Evolutionary conservation across 148 eudicot species (phyloP).

Genomic region (Nyssa sinensis): DNA sequence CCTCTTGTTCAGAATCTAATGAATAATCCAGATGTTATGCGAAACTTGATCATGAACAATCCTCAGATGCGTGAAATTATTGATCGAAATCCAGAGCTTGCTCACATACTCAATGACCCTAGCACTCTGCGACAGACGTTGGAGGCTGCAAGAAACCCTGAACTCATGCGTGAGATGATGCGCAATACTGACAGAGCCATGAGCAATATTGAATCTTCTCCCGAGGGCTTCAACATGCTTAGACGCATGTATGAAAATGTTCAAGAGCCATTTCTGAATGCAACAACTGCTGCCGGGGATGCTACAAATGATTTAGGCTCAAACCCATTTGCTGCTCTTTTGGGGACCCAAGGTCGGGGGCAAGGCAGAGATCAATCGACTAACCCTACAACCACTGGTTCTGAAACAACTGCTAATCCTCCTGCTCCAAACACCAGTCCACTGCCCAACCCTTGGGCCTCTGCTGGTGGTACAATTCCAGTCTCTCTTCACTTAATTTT

Average conservation of each 20-base stretch:
- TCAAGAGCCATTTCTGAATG: conserved; percentile 31
- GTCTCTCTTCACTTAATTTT: background rate
- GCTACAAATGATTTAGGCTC: conserved; percentile 16
- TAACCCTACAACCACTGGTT: conserved; percentile 17
- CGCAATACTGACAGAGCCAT: conserved; percentile 33
- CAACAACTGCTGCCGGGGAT: conserved; percentile 24
- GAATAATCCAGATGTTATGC: conserved; percentile 26
- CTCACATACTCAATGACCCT: conserved; percentile 32
- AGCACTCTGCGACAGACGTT: conserved; percentile 29
- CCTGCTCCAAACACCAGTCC: conserved; percentile 51
- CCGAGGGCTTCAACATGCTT: conserved; percentile 36
- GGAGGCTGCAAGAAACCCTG: conserved; percentile 34
- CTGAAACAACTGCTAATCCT: conserved; percentile 26
- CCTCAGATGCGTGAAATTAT: conserved; percentile 32
- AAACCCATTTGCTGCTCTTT: conserved; percentile 27
- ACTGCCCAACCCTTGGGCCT: conserved; percentile 50
- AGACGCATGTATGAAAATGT: conserved; percentile 37
- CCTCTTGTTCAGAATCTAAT: conserved; percentile 28
- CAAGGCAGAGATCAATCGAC: conserved; percentile 4
- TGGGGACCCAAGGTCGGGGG: conserved; percentile 20
- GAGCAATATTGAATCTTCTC: conserved; percentile 34
- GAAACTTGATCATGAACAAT: conserved; percentile 21
- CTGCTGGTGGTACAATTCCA: conserved; percentile 28
- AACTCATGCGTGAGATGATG: conserved; percentile 38
- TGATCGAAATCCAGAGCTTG: conserved; percentile 35